phyloP scores from a whole-genome alignment of 192 early-diverging fungal genomes.

The Podochytrium sp. region DNA sequence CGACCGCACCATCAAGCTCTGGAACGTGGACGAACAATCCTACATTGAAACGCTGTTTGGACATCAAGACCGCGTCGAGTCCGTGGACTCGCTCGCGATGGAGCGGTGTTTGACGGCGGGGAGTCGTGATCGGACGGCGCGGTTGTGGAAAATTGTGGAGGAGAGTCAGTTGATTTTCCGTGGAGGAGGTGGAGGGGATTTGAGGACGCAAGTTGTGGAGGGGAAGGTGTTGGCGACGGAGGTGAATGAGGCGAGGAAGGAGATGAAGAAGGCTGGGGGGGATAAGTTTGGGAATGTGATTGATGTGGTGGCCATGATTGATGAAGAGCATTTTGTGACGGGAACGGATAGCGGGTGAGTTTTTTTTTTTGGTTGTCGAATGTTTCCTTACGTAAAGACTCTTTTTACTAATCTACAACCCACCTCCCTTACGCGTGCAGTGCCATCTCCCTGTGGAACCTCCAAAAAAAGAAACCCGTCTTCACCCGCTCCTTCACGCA shows the following conservation, averaged over 20 bases:
- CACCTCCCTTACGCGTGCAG: conserved; percentile 39
- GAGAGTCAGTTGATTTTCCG: conserved; percentile 93
- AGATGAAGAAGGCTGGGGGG: conserved; percentile 38
- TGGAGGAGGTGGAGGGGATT: conserved; percentile 59
- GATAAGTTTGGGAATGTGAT: conserved; percentile 58
- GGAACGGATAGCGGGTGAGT: conserved; percentile 87
- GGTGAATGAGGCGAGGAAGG: conserved; percentile 34
- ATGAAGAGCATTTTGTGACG: conserved; percentile 91
- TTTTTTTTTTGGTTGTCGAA: too few species aligned
- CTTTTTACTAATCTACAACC: not conserved
- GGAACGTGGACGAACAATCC: conserved; percentile 88
- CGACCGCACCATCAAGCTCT: conserved; percentile 95
- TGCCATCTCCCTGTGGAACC: conserved; percentile 90
- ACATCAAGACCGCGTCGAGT: conserved; percentile 88
- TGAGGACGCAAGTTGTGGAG: conserved; percentile 53
- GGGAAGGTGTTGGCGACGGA: conserved; percentile 35
- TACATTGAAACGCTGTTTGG: conserved; percentile 86
- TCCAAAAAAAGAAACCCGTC: conserved; percentile 89
- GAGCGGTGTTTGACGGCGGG: conserved; percentile 93
- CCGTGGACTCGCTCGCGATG: conserved; percentile 79
- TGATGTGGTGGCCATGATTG: conserved; percentile 88
- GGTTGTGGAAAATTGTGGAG: conserved; percentile 96
- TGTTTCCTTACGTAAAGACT: not conserved
- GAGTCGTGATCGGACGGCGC: conserved; percentile 83
- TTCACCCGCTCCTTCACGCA: conserved; percentile 79